A percentile compares a stretch with the other conserved stretches of the same genome.
These are phyloP conservation scores for Solanum chacoense DNA, from an alignment of 305 asterid genomes.

Conservation along the genomic window DNA sequence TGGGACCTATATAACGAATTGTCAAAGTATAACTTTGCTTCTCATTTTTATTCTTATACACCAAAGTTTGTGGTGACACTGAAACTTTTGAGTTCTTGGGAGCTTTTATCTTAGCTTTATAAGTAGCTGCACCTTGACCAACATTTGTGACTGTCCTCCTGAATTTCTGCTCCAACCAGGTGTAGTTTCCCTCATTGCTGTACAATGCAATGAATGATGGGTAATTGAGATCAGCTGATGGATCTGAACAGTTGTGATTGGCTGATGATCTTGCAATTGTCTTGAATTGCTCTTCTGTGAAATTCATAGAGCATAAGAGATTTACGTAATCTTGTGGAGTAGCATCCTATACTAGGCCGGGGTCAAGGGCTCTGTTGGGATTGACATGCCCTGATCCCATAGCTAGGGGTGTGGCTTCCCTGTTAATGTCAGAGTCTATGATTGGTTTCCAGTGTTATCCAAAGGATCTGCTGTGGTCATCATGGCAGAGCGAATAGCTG, in stretches of 20 bases:
- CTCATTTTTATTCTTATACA: slow-evolving; percentile 1
- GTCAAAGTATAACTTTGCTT: slow-evolving; percentile 5
- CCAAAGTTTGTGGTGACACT: background rate
- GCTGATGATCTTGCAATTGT: slow-evolving; percentile 10
- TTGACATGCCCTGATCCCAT: slow-evolving; percentile 14
- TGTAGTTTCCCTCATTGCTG: background rate
- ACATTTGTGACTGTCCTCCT: slow-evolving; percentile 9
- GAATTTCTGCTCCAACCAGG: background rate
- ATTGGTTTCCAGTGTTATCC: slow-evolving; percentile 11
- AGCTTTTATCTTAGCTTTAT: background rate
- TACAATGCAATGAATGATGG: slow-evolving; percentile 9
- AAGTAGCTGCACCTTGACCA: slow-evolving; percentile 3
- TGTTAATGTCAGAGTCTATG: background rate
- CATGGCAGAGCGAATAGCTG: slow-evolving; percentile 14
- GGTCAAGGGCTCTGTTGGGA: slow-evolving; percentile 16
- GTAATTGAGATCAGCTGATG: slow-evolving; percentile 6
- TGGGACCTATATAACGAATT: background rate
- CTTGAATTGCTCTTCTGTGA: slow-evolving; percentile 2
- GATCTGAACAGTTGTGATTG: slow-evolving; percentile 1
- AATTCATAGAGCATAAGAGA: slow-evolving; percentile 8
- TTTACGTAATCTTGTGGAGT: slow-evolving; percentile 12
- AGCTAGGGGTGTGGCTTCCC: slow-evolving; percentile 8
- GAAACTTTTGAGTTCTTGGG: background rate
- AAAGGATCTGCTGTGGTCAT: slow-evolving; percentile 8
- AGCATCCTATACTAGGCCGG: slow-evolving; percentile 17